phyloP scores from a whole-genome alignment of 139 green algal species.

The Haematococcus sp. region DNA sequence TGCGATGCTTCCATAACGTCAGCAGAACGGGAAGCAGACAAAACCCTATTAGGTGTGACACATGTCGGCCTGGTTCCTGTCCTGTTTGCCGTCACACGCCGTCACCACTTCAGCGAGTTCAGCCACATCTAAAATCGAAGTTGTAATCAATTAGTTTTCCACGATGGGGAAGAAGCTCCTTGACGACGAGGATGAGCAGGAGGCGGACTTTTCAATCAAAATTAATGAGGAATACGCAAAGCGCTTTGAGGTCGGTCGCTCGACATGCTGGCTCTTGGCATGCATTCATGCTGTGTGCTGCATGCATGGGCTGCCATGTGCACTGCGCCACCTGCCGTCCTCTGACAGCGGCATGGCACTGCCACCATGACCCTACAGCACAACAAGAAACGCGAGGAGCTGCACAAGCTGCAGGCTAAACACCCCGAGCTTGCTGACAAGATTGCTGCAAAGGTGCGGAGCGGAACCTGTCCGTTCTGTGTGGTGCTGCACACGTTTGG shows the following conservation, averaged over 20 bases:
- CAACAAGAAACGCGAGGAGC: slow-evolving; percentile 79
- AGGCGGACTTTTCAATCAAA: slow-evolving; percentile 24
- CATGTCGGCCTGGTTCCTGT: too few relatives aligned
- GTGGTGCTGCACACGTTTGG: too few relatives aligned
- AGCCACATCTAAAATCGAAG: too few relatives aligned
- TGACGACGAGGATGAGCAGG: slow-evolving; percentile 33
- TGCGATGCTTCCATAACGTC: too few relatives aligned
- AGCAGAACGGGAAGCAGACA: too few relatives aligned
- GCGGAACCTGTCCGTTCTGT: background rate
- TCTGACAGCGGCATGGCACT: background rate
- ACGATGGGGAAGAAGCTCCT: slow-evolving; percentile 37
- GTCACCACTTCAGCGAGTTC: too few relatives aligned
- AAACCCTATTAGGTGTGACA: too few relatives aligned
- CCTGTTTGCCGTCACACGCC: too few relatives aligned
- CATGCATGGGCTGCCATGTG: background rate
- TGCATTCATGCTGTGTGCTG: too few relatives aligned
- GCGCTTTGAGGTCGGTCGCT: slow-evolving; percentile 64
- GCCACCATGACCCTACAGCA: slow-evolving; percentile 50
- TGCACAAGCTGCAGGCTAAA: slow-evolving; percentile 78
- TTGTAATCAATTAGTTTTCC: too few relatives aligned
- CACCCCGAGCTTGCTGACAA: slow-evolving; percentile 67
- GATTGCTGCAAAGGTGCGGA: slow-evolving; percentile 29
- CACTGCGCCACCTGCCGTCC: background rate
- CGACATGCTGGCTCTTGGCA: too few relatives aligned
- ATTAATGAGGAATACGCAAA: slow-evolving; percentile 72